Percentiles rank a stretch among this genome's conserved stretches.
phyloP scores from a whole-genome alignment of 2,329 filamentous ascomycete species.

The Aureobasidium sp. region DNA sequence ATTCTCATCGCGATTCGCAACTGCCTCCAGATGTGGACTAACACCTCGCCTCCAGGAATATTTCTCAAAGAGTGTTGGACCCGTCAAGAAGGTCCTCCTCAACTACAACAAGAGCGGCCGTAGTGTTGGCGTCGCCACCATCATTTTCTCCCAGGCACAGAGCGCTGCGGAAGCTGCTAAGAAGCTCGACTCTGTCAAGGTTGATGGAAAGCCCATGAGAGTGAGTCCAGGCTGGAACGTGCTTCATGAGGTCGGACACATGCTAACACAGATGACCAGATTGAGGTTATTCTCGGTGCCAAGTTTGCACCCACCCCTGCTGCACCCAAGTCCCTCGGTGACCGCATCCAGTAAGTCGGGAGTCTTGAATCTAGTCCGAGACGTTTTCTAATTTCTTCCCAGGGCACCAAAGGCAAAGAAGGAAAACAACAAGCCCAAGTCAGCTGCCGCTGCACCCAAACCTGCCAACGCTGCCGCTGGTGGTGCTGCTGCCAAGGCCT shows the following conservation, averaged over 20 bases:
- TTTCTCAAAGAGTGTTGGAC: conserved; percentile 77
- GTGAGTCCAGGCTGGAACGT: conserved; percentile 40
- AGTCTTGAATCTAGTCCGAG: conserved; percentile 10
- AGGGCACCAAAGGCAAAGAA: conserved; percentile 30
- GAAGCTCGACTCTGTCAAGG: conserved; percentile 77
- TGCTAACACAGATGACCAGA: conserved; percentile 42
- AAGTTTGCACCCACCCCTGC: conserved; percentile 59
- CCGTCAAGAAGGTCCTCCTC: conserved; percentile 83
- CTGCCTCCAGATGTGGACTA: conserved; percentile 43
- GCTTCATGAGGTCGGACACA: not conserved
- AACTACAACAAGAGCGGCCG: conserved; percentile 87
- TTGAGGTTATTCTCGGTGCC: conserved; percentile 83
- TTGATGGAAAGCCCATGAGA: conserved; percentile 87
- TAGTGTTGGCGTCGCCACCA: conserved; percentile 85
- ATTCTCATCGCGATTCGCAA: conserved; percentile 16
- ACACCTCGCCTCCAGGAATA: conserved; percentile 75
- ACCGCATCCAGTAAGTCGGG: conserved; percentile 65
- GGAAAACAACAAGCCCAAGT: conserved; percentile 19
- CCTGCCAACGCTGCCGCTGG: conserved; percentile 62
- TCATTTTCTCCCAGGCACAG: conserved; percentile 73
- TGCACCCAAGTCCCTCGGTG: conserved; percentile 65
- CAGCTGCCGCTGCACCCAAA: conserved; percentile 33
- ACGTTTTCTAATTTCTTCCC: conserved; percentile 15
- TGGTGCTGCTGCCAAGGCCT: conserved; percentile 41
- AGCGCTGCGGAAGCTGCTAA: conserved; percentile 77